Evolutionary conservation across 148 eudicot species (phyloP), one percentile per base, ranked within the genome.

Genomic region (Pharnaceum exiguum): DNA sequence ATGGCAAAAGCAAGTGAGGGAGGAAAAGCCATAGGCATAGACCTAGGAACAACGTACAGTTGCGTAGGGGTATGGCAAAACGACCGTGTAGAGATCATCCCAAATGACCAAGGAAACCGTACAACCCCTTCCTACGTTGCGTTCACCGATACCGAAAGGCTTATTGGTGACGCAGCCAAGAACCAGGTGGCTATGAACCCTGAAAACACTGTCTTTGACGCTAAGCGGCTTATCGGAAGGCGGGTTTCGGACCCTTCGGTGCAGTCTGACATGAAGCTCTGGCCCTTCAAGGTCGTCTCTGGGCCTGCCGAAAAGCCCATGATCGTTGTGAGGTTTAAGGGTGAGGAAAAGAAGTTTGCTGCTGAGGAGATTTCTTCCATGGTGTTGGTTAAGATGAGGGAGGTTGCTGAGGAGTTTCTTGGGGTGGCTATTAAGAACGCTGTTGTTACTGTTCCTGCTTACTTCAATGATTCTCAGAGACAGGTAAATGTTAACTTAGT

Each of bases 111-210:
- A 24, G 63, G 63, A 19, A 59, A 59, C 51, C 63, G 63, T 0
- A 59, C 63, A 16, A 59, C 63, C 17, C 63, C 63, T 0, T 59
- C 63, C 40, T 59, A 59, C 40, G 63, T 59, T 0, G 63, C 63
- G 18, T 59, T 54, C 29, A 54, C 58, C 39, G 58, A 54, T 10
- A 54, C 58, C 29, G 58, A 54, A 44, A 30, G 58, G n/a, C 58
- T 54, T 3, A 54, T 35, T 11, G 43, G 58, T 5, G 58, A 54
- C 25, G 44, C 58, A 0, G 52, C 63, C 13, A 59, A 59, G 52
- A 59, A 59, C 42, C 52, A 59, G 37, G 63, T 59, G 10, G 63
- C 63, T 1, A 44, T 59, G 63, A 59, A 59, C 52, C 63, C 63
- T 1, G 35, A 45, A 13, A 59, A 59, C 63, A 59, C 63, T 3